Evolutionary conservation across 2,329 filamentous ascomycete species (phyloP).

Genomic region (Penicillium janthinellum): DNA sequence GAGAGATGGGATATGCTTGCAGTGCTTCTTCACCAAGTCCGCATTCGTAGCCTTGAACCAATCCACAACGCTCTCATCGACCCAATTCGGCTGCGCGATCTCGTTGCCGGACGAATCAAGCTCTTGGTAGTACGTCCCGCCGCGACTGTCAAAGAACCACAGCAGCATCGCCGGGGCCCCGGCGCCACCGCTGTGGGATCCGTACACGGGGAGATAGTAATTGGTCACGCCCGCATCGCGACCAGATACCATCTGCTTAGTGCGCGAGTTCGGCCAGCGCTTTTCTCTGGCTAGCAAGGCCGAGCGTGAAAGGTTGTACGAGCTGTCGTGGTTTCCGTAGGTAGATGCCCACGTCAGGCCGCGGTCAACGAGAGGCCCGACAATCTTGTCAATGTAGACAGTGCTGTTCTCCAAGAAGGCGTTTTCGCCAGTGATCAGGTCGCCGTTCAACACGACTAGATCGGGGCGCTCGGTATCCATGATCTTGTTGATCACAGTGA

Average conservation of each 20-base stretch:
- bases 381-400: constrained; percentile 60
- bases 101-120: constrained; percentile 10
- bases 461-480: constrained; percentile 60
- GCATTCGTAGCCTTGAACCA: constrained; percentile 49
- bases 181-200: constrained; percentile 39
- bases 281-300: constrained; percentile 47
- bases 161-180: constrained; percentile 51
- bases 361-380: constrained; percentile 58
- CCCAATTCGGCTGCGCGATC: constrained; percentile 43
- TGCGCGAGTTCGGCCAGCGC: constrained; percentile 42
- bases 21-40: constrained; percentile 31
- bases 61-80: constrained; percentile 43
- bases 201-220: constrained; percentile 55
- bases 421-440: constrained; percentile 70
- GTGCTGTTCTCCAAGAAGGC: constrained; percentile 57
- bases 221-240: constrained; percentile 52
- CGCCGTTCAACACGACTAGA: constrained; percentile 70
- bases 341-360: constrained; percentile 65
- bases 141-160: constrained; percentile 73
- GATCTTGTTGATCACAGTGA: constrained; percentile 59
- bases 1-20: constrained; percentile 49
- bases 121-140: constrained; percentile 55
- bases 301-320: constrained; percentile 56
- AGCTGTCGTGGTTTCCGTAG: constrained; percentile 71
- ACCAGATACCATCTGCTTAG: constrained; percentile 46